phyloP scores from a whole-genome alignment of 108 stramenopile genomes.

The Skeletonema marinoi region DNA sequence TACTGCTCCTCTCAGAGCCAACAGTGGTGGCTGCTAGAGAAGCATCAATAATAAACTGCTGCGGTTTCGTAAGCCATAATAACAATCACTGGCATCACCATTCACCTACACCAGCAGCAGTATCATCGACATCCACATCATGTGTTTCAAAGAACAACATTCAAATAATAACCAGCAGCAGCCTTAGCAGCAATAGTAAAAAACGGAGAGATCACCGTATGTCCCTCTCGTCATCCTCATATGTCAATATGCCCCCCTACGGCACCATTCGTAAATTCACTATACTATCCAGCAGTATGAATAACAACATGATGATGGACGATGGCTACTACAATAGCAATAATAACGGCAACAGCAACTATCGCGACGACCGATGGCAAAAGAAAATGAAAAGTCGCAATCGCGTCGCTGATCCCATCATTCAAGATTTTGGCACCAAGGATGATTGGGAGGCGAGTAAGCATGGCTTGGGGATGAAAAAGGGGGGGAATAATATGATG shows the following conservation, averaged over 20 bases:
- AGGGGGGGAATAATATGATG: background rate
- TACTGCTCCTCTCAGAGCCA: background rate
- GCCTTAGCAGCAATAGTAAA: background rate
- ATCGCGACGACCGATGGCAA: background rate
- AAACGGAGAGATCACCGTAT: background rate
- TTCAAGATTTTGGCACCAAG: slow-evolving; percentile 20
- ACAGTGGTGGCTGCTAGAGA: background rate
- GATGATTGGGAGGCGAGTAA: slow-evolving; percentile 21
- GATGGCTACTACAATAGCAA: background rate
- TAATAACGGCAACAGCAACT: background rate
- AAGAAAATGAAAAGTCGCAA: background rate
- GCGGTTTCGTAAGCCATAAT: too few species aligned
- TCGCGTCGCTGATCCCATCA: slow-evolving; percentile 5
- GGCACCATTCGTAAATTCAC: background rate
- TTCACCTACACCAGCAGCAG: background rate
- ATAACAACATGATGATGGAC: slow-evolving; percentile 3
- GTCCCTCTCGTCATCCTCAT: background rate
- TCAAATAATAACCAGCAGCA: background rate
- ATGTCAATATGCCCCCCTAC: background rate
- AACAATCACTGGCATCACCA: too few species aligned
- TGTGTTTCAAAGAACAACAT: background rate
- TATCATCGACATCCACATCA: background rate
- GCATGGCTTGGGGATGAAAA: background rate
- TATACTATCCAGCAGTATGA: background rate
- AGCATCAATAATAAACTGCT: too few species aligned